Base-by-base conservation (phyloP, 2,329 filamentous ascomycete genomes). In the Alternaria tenuissima region DNA sequence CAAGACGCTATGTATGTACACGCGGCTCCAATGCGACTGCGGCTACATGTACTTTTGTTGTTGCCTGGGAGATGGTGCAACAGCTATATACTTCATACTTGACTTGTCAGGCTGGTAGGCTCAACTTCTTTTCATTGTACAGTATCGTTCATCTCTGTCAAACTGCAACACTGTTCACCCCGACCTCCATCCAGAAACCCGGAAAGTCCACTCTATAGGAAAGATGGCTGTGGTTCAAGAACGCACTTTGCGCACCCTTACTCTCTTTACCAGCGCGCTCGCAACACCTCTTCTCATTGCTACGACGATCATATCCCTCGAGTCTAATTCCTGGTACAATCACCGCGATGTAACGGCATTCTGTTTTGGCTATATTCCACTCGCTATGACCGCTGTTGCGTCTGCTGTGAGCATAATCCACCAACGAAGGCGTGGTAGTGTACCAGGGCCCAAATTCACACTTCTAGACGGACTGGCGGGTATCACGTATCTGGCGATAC, bases 361-460 rank as follows among this genome's bases (percentile, higher is more conserved):
- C 52, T 61, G 56, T 53, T 68, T 68, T 28, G 64, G 57, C 30
- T 69, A 58, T 30, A 60, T 69, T n/a, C 63, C 65, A 4, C 52
- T 69, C 22, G 58, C 55, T 4, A 28, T 68, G 20, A 62, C 67
- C 5, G 42, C 44, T 46, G 22, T 59, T 26, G 47, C 64, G 12
- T 61, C 64, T 14, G n/a, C 39, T 3, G 18, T 36, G 18, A 58
- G 55, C 41, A 46, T 63, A 3, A 2, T 52, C 4, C 30, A 59
- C 20, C 39, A 62, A 38, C 49, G 59, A 32, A 54, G 48, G 28
- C 46, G 64, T 32, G 54, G 51, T 22, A 36, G 34, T 5, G 24
- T 32, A 20, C 59, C 63, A 8, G 51, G 38, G 1, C 42, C 46
- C n/a, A 34, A 43, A n/a, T 55, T 59, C 36, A 52, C 58, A 7